Evolutionary conservation across 2,329 filamentous ascomycete genomes (phyloP).

Genomic region (Gremmenia infestans): DNA sequence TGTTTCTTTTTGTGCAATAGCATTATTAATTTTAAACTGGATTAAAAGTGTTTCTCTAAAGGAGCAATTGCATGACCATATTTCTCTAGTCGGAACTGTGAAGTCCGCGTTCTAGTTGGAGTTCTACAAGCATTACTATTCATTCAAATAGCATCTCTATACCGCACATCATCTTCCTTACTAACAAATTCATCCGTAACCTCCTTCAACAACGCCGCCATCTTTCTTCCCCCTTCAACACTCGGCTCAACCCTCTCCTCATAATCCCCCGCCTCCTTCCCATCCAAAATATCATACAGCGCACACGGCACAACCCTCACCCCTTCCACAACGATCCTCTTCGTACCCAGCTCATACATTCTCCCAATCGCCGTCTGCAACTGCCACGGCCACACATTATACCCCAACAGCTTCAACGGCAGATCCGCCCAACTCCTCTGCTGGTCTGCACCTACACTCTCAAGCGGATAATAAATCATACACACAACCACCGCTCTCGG

Average conservation of each 20-base stretch:
- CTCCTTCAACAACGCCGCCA: conserved; percentile 8
- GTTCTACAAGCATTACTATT: too few species aligned
- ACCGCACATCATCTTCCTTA: not conserved
- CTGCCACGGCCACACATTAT: conserved; percentile 11
- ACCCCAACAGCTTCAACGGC: conserved; percentile 9
- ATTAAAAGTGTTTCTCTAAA: too few species aligned
- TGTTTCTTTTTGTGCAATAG: too few species aligned
- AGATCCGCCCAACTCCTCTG: conserved; percentile 14
- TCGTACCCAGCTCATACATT: conserved; percentile 14
- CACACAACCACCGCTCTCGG: conserved; percentile 13
- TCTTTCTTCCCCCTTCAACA: conserved; percentile 13
- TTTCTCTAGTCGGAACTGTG: too few species aligned
- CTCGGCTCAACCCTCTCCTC: conserved; percentile 16
- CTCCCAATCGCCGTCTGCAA: conserved; percentile 11
- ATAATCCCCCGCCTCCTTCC: conserved; percentile 11
- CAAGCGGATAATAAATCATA: conserved; percentile 18
- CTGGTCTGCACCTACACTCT: not conserved
- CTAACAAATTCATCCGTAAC: conserved; percentile 4
- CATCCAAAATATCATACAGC: conserved; percentile 14
- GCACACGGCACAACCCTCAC: conserved; percentile 11
- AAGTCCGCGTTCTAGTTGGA: too few species aligned
- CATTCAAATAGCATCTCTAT: too few species aligned
- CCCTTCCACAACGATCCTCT: conserved; percentile 7
- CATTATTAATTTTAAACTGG: too few species aligned
- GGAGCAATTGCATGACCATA: too few species aligned